These are phyloP conservation scores for Colletotrichum godetiae DNA, from an alignment of 2,329 filamentous ascomycete genomes.

Conservation along the genomic window DNA sequence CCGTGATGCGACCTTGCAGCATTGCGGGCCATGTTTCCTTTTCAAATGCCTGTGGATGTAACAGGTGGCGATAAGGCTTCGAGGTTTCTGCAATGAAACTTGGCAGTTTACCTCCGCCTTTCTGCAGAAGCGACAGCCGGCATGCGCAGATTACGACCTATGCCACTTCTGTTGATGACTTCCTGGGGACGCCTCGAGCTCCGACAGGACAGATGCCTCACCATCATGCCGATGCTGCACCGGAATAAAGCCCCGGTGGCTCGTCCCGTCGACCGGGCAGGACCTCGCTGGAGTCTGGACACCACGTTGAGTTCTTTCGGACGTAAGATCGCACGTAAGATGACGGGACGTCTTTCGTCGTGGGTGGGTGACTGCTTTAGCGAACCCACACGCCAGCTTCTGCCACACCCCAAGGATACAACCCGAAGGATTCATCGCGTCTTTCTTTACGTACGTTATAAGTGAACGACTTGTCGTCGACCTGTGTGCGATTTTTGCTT, in stretches of 20 bases:
- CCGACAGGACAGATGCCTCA: background rate
- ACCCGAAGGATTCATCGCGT: background rate
- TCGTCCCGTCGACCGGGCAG: background rate
- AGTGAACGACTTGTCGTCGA: background rate
- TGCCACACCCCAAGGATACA: no score
- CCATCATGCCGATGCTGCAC: background rate
- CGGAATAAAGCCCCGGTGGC: background rate
- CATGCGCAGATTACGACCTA: background rate
- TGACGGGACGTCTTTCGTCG: background rate
- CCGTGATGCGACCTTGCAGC: constrained; percentile 25
- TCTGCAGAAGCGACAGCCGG: background rate
- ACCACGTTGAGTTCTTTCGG: background rate
- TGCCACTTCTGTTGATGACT: background rate
- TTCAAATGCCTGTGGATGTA: background rate
- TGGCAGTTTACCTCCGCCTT: constrained; percentile 8
- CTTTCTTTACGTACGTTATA: background rate
- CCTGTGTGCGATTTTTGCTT: background rate
- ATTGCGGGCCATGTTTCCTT: background rate
- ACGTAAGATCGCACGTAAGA: background rate
- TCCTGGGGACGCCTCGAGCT: background rate
- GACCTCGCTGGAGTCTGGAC: background rate
- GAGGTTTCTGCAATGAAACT: background rate
- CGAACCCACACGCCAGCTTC: background rate
- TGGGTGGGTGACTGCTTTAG: constrained; percentile 2
- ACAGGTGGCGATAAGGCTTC: background rate